Evolutionary conservation across 805 yeast genomes (phyloP), one percentile per base, ranked within the genome.

Genomic region (Candida tallmaniae): DNA sequence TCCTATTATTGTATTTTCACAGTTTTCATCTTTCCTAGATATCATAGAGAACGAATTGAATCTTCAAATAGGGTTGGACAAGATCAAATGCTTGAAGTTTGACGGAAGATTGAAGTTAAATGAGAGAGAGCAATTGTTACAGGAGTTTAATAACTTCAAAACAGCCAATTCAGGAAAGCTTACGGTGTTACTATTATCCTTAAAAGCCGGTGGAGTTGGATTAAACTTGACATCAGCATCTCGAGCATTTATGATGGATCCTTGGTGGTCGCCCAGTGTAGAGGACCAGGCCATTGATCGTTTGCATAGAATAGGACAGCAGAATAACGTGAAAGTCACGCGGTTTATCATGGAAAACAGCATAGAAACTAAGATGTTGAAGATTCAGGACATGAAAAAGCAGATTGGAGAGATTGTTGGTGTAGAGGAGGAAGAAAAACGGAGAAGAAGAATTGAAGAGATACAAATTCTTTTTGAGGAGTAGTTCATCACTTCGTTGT

Each of bases 131-230:
- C 60, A 56, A 13, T 74, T 84, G 0, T 57, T 90, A 27, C 70
- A 65, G 11, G 68, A 70, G 13, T 89, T 90, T 51, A 52, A 60
- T 15, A 38, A 45, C 4, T 35, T 35, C 6, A 36, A 52, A 1
- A 45, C 56, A 24, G 60, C 60, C 29, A 51, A 60, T 3, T 25
- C 27, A 15, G 45, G 56, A 45, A 42, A 50, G 22, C 45, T 65
- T 8, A 68, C 73, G 4, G 71, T 89, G 1, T 53, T 89, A 8
- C 60, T 89, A 15, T 54, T 89, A 13, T 83, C 95, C 6, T 60
- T 88, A 42, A 89, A 87, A 55, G 95, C 96, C 0, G 97, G 97
- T 16, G 97, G 97, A 6, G 96, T 88, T 9, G 97, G 97, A 0
- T 65, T 89, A 42, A 89, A 89, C 51, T 62, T 89, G 40, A 89